phyloP scores from a whole-genome alignment of 139 green algal species.

The Closterium sp. region DNA sequence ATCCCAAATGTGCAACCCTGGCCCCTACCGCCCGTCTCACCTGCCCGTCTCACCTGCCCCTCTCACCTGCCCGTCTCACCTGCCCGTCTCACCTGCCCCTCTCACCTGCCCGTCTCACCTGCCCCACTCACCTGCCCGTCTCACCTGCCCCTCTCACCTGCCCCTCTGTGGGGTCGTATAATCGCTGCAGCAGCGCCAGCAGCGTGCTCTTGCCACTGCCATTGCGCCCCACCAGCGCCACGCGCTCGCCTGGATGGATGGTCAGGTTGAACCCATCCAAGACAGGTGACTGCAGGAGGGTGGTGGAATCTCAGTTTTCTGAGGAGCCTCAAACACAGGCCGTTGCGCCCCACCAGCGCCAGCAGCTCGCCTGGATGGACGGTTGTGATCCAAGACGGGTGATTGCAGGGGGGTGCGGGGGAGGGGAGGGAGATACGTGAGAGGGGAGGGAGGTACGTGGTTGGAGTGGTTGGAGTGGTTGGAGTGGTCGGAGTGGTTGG shows the following conservation, averaged over 20 bases:
- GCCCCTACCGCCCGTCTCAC: background rate
- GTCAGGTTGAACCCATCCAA: slow-evolving; percentile 62
- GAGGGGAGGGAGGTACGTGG: background rate
- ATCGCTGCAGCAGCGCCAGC: slow-evolving; percentile 77
- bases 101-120: too few relatives aligned
- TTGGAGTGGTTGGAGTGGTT: background rate
- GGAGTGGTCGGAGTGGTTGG: background rate
- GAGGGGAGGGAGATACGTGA: background rate
- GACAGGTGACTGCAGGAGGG: slow-evolving; percentile 30
- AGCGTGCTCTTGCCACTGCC: slow-evolving; percentile 92
- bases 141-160: slow-evolving; percentile 20
- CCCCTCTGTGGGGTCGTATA: slow-evolving; percentile 65
- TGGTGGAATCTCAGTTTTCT: slow-evolving; percentile 5
- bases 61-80: too few relatives aligned
- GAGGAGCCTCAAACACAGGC: background rate
- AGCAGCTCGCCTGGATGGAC: too few relatives aligned
- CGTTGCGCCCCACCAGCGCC: too few relatives aligned
- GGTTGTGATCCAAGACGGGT: too few relatives aligned
- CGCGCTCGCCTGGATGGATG: slow-evolving; percentile 64
- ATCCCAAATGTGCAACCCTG: too few relatives aligned
- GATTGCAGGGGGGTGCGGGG: too few relatives aligned
- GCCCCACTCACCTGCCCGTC: too few relatives aligned
- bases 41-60: background rate
- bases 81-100: too few relatives aligned
- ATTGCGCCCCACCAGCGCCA: slow-evolving; percentile 78